These are phyloP conservation scores for Myxozyma monticola DNA, from an alignment of 805 yeast genomes.

Conservation along the genomic window DNA sequence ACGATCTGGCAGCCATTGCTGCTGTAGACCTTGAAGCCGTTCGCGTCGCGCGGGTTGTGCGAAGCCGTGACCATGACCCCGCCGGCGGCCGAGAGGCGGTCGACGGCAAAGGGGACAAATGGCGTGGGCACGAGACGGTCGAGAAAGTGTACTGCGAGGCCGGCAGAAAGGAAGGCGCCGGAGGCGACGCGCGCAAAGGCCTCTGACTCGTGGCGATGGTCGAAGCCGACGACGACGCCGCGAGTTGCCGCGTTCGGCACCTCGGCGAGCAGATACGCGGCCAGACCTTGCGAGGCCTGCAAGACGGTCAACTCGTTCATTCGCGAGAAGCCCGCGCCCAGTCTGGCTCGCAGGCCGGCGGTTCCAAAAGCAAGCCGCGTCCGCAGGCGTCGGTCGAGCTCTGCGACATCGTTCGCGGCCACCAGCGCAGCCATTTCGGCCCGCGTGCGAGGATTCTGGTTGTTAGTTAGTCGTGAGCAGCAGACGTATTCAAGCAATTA, in stretches of 20 bases:
- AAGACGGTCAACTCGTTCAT: slow-evolving; percentile 87
- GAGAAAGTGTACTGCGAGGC: slow-evolving; percentile 61
- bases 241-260: slow-evolving; percentile 39
- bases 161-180: slow-evolving; percentile 64
- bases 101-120: slow-evolving; percentile 84
- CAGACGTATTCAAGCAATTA: neutral
- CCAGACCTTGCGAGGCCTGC: slow-evolving; percentile 75
- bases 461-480: neutral
- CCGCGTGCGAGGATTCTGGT: slow-evolving; percentile 48
- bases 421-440: slow-evolving; percentile 54
- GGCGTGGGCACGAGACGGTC: slow-evolving; percentile 70
- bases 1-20: slow-evolving; percentile 93
- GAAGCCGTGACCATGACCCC: slow-evolving; percentile 95
- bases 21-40: slow-evolving; percentile 95
- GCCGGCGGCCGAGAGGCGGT: slow-evolving; percentile 58
- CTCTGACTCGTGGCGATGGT: slow-evolving; percentile 80
- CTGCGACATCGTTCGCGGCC: slow-evolving; percentile 42
- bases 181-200: slow-evolving; percentile 80
- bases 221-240: slow-evolving; percentile 81
- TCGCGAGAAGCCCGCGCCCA: slow-evolving; percentile 88
- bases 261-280: slow-evolving; percentile 37
- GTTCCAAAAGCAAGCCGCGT: slow-evolving; percentile 73
- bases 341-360: slow-evolving; percentile 71
- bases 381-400: slow-evolving; percentile 53
- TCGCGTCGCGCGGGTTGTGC: slow-evolving; percentile 60